Base-by-base conservation (phyloP, 2,329 filamentous ascomycete species). In the Keithomyces neogunnii region DNA sequence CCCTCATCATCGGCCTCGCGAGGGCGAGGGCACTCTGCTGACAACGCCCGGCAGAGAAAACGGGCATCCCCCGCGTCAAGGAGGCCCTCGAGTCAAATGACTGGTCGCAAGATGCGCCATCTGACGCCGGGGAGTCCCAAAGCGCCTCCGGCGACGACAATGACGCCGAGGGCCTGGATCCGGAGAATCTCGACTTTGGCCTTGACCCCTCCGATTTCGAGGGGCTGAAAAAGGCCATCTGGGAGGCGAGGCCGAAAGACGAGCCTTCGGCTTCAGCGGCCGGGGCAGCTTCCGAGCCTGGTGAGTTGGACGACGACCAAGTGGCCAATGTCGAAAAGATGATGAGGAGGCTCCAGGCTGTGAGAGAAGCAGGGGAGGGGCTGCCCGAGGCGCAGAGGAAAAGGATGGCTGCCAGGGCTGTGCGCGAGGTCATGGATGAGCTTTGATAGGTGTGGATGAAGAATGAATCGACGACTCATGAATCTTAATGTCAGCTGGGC, bases 11-110 rank as follows among this genome's bases (percentile, higher is more conserved):
- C 28, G 33, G 5, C 39, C 10, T 50, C 6, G 19, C 7, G 31
- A 32, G 40, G 19, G 19, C 19, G 19, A 19, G 19, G 19, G 19
- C 19, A 19, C 19, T 30, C 29, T 28, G 26, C 32, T 53, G 26
- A 30, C 40, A 5, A 19, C 29, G 10, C n/a, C 6, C 10, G 36
- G 28, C n/a, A 81, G 82, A 85, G 64, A 77, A 76, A 53, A 75
- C 72, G 33, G 82, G 82, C 13, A 72, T 85, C 38, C 70, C 77
- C 1, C 73, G 84, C 8, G 72, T 81, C 2, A 70, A 73, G 7
- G 82, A 86, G 60, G 83, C 82, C 0, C 65, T 87, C 11, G 76
- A 86, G 60, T 72, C 81, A 13, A 86, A 85, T 60, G 82, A 85
- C 63, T 87, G 84, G 84, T 73, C 70, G 2, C 65, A 69, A 5